These are phyloP conservation scores for Trichoderma cornu-damae DNA, from an alignment of 2,329 filamentous ascomycete genomes.

Conservation along the genomic window DNA sequence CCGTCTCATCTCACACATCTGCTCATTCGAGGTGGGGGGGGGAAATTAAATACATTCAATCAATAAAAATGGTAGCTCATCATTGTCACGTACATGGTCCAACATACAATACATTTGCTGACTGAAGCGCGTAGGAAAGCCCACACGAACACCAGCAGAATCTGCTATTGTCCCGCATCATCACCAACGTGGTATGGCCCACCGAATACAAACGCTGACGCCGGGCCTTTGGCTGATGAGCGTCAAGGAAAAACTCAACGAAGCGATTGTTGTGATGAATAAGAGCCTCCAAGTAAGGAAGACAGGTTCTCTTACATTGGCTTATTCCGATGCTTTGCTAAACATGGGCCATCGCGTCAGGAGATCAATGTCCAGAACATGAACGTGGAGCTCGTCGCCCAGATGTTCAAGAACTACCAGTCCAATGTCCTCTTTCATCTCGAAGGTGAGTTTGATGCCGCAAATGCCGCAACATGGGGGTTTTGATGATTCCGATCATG, in stretches of 20 bases:
- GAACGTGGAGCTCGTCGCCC: slow-evolving; percentile 94
- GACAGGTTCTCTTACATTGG: too few relatives aligned
- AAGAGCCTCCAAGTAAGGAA: slow-evolving; percentile 70
- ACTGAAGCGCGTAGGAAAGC: slow-evolving; percentile 62
- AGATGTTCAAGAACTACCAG: slow-evolving; percentile 99
- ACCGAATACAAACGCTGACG: not conserved
- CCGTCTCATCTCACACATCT: not conserved
- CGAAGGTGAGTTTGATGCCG: slow-evolving; percentile 61
- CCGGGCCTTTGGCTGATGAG: not conserved
- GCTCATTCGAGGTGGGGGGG: too few relatives aligned
- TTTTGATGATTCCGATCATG: not conserved
- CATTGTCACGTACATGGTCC: not conserved
- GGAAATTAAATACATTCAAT: too few relatives aligned
- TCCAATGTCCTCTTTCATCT: slow-evolving; percentile 96
- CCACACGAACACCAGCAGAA: slow-evolving; percentile 98
- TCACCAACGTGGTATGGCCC: slow-evolving; percentile 85
- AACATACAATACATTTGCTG: not conserved
- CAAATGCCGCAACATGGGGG: too few relatives aligned
- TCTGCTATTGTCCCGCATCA: slow-evolving; percentile 86
- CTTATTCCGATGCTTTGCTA: too few relatives aligned
- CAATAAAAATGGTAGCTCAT: not conserved
- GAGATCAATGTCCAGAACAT: slow-evolving; percentile 99
- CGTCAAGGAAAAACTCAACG: slow-evolving; percentile 93
- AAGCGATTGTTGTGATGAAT: slow-evolving; percentile 87
- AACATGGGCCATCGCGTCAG: slow-evolving; percentile 48